These are phyloP conservation scores for Xylaria sp. DNA, from an alignment of 2,329 filamentous ascomycete genomes.

Conservation along the genomic window DNA sequence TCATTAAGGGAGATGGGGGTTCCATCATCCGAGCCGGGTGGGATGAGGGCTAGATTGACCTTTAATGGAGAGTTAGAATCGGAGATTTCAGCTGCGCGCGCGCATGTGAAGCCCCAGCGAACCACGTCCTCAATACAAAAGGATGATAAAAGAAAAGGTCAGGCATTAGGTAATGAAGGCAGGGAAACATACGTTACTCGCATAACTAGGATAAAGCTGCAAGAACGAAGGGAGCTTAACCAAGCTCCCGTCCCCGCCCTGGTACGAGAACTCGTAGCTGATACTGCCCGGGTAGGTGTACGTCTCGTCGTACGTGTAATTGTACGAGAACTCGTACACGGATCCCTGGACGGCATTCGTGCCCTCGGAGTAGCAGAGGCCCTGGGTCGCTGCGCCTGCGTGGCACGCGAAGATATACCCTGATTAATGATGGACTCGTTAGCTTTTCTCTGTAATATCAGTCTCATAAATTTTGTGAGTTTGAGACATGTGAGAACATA, in stretches of 20 bases:
- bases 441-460: not conserved
- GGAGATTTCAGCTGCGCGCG: no score
- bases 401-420: slow-evolving; percentile 24
- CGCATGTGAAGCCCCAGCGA: no score
- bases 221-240: slow-evolving; percentile 20
- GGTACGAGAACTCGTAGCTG: slow-evolving; percentile 17
- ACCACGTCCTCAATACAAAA: no score
- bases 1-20: slow-evolving; percentile 16
- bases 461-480: not conserved
- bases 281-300: slow-evolving; percentile 13
- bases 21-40: slow-evolving; percentile 3
- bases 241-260: not conserved
- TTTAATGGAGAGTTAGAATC: not conserved
- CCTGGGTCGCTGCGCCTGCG: slow-evolving; percentile 20
- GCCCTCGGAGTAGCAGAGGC: slow-evolving; percentile 16
- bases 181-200: slow-evolving; percentile 23
- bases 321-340: slow-evolving; percentile 28
- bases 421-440: no score
- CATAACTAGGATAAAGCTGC: slow-evolving; percentile 17
- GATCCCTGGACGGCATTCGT: slow-evolving; percentile 6
- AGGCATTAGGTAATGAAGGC: no score
- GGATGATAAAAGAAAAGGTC: not conserved
- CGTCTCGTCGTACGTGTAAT: slow-evolving; percentile 16
- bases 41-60: slow-evolving; percentile 17
- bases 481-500: not conserved